These are phyloP conservation scores for Trichosporon coremiiforme DNA, from an alignment of 1,284 basidiomycete species.

Conservation along the genomic window DNA sequence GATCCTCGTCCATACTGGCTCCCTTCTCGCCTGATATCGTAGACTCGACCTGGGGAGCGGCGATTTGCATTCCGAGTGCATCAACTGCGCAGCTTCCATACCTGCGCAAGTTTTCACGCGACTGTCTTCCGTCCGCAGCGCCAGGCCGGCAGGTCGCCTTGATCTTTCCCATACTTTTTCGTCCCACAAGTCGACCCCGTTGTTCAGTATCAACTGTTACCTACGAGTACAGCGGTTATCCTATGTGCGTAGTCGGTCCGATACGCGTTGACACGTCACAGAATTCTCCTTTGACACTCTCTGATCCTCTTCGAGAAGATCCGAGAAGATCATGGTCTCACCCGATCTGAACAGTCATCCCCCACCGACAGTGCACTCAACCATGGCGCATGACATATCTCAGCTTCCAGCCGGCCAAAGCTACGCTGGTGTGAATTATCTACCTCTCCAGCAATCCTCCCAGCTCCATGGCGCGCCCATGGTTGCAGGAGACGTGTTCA, in stretches of 20 bases:
- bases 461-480: slow-evolving; percentile 32
- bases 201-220: neutral
- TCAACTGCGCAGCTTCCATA: neutral
- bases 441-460: slow-evolving; percentile 27
- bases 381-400: neutral
- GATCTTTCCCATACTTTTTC: neutral
- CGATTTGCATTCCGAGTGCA: neutral
- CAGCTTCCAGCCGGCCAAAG: slow-evolving; percentile 5
- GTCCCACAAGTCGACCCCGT: neutral
- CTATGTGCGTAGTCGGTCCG: neutral
- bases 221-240: neutral
- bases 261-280: neutral
- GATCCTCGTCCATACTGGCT: too few species aligned
- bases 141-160: neutral
- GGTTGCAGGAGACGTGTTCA: slow-evolving; percentile 44
- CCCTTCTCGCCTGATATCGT: neutral
- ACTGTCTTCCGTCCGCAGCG: neutral
- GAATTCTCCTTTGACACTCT: neutral
- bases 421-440: slow-evolving; percentile 23
- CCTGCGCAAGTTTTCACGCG: neutral
- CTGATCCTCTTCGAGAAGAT: neutral
- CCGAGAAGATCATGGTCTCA: slow-evolving; percentile 24
- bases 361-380: neutral
- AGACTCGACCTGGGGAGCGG: neutral
- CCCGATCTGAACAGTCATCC: slow-evolving; percentile 22